Evolutionary conservation across 352 stramenopile genomes (phyloP), one percentile per base, ranked within the genome.

Genomic region (Phytophthora pseudosyringae): DNA sequence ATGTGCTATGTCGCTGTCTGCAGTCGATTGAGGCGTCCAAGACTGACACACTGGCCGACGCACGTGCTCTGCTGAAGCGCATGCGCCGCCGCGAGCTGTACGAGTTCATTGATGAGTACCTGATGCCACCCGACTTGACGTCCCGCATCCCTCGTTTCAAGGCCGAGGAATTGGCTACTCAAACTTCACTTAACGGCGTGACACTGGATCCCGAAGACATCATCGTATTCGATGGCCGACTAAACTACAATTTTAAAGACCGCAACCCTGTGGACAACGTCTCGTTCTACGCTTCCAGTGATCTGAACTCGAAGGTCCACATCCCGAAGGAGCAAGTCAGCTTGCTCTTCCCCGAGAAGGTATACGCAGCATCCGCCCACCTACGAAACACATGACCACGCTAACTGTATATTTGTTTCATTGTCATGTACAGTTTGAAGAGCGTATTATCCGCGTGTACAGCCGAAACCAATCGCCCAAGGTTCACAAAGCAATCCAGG

Each of bases 161-260:
- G 10, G 73, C 83, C 25, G 62, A 87, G 25, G 78, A 88, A n/a
- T 71, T 97, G 21, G 76, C 86, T 25, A 83, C 66, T 40, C 53
- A 83, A 46, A 89, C 81, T 46, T 72, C 71, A 0, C 73, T 75
- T 1, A 44, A 68, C 15, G 71, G 70, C 18, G 67, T 85, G 40
- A 54, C 66, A 1, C 54, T 97, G 28, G 61, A 80, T 26, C 69
- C 77, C 1, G 69, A 93, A 21, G 85, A 97, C 58, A 89, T 97
- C 25, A 91, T 97, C 40, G 78, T 95, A 3, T 80, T 79, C 5
- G 83, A 94, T 69, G 82, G 79, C 2, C 64, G 80, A 11, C 71
- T 97, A 26, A 94, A 96, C 66, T 95, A 96, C 76, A 95, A 95
- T 50, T 73, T 90, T 12, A 76, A 84, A 16, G 83, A 93, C 60